Conservation (phyloP, 306 rosid genomes). For the Oxytropis ochrocephala region DNA sequence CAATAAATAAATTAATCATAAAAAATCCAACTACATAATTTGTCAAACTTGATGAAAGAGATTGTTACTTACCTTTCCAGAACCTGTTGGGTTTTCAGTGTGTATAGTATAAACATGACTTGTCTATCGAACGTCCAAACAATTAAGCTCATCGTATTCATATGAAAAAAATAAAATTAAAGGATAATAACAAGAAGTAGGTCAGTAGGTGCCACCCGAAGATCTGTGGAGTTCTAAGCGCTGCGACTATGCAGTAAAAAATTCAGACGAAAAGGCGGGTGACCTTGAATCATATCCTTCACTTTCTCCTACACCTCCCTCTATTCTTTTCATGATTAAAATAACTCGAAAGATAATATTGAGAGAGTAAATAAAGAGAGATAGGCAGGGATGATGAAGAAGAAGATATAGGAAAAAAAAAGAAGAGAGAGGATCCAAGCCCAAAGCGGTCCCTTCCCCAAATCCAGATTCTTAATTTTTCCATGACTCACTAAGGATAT, state of each 20-base stretch:
- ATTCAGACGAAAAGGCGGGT: not conserved
- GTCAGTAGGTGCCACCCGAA: not conserved
- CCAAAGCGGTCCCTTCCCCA: not conserved
- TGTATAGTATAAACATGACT: not conserved
- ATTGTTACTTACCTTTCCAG: constrained; percentile 15
- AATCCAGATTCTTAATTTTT: not conserved
- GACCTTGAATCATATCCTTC: not conserved
- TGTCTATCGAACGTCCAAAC: not conserved
- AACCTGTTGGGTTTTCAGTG: not conserved
- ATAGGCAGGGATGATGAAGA: too few relatives aligned
- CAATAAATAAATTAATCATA: not conserved
- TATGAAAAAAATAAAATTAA: not conserved
- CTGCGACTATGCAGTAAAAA: not conserved
- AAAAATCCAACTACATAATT: not conserved
- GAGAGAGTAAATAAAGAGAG: too few relatives aligned
- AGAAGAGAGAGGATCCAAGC: too few relatives aligned
- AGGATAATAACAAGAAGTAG: not conserved
- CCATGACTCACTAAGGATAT: not conserved
- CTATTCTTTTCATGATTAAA: too few relatives aligned
- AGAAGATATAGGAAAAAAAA: too few relatives aligned
- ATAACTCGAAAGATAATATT: too few relatives aligned
- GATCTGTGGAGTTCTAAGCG: not conserved
- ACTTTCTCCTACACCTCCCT: too few relatives aligned
- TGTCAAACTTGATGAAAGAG: constrained; percentile 27
- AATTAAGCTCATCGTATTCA: not conserved